phyloP scores from a whole-genome alignment of 2,329 filamentous ascomycete species.

The Venturiaceae sp. region DNA sequence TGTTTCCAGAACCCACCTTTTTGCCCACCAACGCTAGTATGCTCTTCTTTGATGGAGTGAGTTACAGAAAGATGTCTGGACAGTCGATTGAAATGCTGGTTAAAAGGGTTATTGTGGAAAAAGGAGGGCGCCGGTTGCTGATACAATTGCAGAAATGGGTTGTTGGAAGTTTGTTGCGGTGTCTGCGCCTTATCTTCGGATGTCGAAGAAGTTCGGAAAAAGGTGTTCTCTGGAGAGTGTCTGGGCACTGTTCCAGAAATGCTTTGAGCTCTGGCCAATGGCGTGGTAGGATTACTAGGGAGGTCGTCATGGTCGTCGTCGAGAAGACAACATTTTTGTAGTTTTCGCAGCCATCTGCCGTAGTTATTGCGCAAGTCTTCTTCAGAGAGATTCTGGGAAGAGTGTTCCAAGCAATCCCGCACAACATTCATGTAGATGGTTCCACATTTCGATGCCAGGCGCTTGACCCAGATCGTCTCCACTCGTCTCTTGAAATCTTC shows the following conservation, averaged over 20 bases:
- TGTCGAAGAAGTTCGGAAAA: not conserved
- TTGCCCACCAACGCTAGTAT: not conserved
- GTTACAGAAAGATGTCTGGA: not conserved
- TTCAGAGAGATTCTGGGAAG: constrained; percentile 12
- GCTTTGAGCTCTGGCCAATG: not conserved
- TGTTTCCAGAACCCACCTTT: too few relatives aligned
- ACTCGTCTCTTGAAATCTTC: constrained; percentile 53
- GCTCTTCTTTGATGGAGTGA: constrained; percentile 5
- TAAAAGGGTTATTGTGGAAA: not conserved
- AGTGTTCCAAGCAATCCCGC: constrained; percentile 49
- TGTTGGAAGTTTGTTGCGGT: not conserved
- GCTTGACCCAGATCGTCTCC: constrained; percentile 54
- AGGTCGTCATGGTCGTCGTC: constrained; percentile 7
- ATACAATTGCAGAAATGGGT: constrained; percentile 2
- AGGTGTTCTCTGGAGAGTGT: constrained; percentile 1
- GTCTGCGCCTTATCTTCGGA: not conserved
- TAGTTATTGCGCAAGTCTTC: not conserved
- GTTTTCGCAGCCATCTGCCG: constrained; percentile 11
- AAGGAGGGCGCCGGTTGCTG: not conserved
- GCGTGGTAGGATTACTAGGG: not conserved
- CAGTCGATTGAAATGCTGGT: not conserved
- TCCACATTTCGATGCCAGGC: constrained; percentile 59
- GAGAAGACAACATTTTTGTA: constrained; percentile 9
- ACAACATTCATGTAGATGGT: constrained; percentile 68
- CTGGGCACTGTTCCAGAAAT: not conserved